Evolutionary conservation across 2,329 filamentous ascomycete species (phyloP).

Genomic region (Tolypocladium inflatum): DNA sequence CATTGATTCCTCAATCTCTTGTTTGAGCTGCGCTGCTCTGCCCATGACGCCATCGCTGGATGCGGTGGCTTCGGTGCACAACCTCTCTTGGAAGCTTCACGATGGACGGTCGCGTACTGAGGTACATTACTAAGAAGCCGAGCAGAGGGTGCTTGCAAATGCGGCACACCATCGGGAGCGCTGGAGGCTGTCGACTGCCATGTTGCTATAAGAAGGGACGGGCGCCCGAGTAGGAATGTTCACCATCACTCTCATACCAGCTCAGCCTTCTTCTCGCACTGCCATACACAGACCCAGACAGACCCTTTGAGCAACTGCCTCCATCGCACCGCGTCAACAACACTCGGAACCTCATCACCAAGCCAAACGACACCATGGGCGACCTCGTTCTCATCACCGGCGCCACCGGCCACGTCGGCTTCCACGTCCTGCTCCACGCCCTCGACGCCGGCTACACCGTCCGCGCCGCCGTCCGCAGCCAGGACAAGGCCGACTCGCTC

Average conservation of each 20-base stretch:
- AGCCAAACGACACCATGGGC: not conserved
- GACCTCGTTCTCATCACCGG: conserved; percentile 16
- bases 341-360: not conserved
- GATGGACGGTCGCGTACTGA: too few relatives aligned
- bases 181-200: not conserved
- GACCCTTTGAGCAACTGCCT: not conserved
- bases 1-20: not conserved
- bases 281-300: not conserved
- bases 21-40: too few relatives aligned
- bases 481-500: conserved; percentile 4
- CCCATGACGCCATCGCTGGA: not conserved
- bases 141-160: not conserved
- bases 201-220: not conserved
- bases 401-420: conserved; percentile 20
- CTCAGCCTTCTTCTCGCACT: not conserved
- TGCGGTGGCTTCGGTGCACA: not conserved
- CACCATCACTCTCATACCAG: not conserved
- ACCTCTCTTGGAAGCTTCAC: not conserved
- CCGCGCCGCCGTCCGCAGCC: conserved; percentile 18
- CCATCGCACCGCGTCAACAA: not conserved
- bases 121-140: not conserved
- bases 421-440: conserved; percentile 12
- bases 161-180: not conserved
- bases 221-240: not conserved
- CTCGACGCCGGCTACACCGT: conserved; percentile 16